These are phyloP conservation scores for Leptoxyphium fumago DNA, from an alignment of 2,329 filamentous ascomycete genomes.

Conservation along the genomic window DNA sequence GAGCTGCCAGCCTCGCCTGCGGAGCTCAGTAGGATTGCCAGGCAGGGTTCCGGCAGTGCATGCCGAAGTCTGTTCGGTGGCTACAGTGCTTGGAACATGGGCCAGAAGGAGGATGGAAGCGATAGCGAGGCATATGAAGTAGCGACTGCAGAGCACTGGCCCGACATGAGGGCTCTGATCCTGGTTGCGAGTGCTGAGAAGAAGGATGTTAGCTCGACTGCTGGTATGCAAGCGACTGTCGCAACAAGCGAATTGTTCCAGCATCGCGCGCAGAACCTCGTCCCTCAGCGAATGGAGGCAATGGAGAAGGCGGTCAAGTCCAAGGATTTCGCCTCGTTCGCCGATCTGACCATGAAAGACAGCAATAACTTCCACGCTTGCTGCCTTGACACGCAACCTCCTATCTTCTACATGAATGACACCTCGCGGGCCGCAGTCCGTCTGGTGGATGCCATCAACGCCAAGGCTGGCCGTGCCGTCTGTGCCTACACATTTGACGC, in stretches of 20 bases:
- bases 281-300: slow-evolving; percentile 65
- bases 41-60: slow-evolving; percentile 88
- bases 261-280: slow-evolving; percentile 57
- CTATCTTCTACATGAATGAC: slow-evolving; percentile 98
- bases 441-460: slow-evolving; percentile 80
- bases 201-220: slow-evolving; percentile 85
- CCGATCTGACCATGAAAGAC: slow-evolving; percentile 85
- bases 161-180: slow-evolving; percentile 81
- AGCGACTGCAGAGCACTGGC: slow-evolving; percentile 82
- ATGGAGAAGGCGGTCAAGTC: slow-evolving; percentile 72
- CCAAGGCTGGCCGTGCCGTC: slow-evolving; percentile 58
- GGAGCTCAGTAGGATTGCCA: slow-evolving; percentile 74
- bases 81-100: slow-evolving; percentile 89
- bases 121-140: slow-evolving; percentile 84
- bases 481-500: slow-evolving; percentile 97
- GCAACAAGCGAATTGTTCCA: slow-evolving; percentile 79
- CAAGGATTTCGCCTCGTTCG: slow-evolving; percentile 75
- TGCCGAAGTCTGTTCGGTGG: slow-evolving; percentile 89
- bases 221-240: slow-evolving; percentile 95
- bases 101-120: slow-evolving; percentile 57
- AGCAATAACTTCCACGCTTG: slow-evolving; percentile 95
- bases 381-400: slow-evolving; percentile 87
- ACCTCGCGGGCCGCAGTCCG: slow-evolving; percentile 74
- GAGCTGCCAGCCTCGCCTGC: slow-evolving; percentile 65
- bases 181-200: slow-evolving; percentile 86